A percentile compares a stretch with the other conserved stretches of the same genome.
phyloP scores from a whole-genome alignment of 257 asterid species.

The Ligustrum vulgare region DNA sequence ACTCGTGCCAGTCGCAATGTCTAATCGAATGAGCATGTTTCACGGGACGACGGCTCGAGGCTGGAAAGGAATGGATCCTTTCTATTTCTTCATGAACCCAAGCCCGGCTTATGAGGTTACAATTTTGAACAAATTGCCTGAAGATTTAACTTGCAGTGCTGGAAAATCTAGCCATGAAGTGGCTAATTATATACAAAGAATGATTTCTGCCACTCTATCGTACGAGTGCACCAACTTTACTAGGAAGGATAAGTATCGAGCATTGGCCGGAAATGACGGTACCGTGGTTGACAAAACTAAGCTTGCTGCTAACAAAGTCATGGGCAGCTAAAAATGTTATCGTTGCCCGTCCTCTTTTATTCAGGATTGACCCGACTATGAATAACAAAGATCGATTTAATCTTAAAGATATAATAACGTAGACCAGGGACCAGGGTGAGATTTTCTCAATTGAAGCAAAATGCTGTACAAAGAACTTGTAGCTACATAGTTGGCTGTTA shows the following conservation, averaged over 20 bases:
- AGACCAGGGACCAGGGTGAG: neutral
- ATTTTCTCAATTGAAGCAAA: neutral
- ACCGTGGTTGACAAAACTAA: constrained; percentile 41
- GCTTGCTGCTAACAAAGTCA: constrained; percentile 25
- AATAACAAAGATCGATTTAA: too few species aligned
- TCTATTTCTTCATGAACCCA: constrained; percentile 85
- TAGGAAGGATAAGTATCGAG: constrained; percentile 78
- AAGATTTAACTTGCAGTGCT: constrained; percentile 45
- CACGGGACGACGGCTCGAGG: constrained; percentile 90
- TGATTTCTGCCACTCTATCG: constrained; percentile 57
- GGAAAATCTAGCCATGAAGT: constrained; percentile 79
- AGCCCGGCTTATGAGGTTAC: constrained; percentile 76
- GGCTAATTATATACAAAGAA: constrained; percentile 71
- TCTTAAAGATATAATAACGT: neutral
- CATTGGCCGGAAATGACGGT: constrained; percentile 83
- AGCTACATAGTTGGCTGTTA: neutral
- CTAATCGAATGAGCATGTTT: constrained; percentile 65
- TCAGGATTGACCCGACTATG: neutral
- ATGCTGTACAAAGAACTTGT: neutral
- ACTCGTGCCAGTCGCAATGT: constrained; percentile 74
- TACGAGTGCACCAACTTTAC: constrained; percentile 78
- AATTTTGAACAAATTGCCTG: constrained; percentile 62
- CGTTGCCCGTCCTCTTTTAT: neutral
- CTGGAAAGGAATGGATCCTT: constrained; percentile 85
- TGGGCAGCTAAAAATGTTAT: constrained; percentile 41